Evolutionary conservation across 2,329 filamentous ascomycete species (phyloP).

Genomic region (Ophiocordyceps camponoti-rufipedis): DNA sequence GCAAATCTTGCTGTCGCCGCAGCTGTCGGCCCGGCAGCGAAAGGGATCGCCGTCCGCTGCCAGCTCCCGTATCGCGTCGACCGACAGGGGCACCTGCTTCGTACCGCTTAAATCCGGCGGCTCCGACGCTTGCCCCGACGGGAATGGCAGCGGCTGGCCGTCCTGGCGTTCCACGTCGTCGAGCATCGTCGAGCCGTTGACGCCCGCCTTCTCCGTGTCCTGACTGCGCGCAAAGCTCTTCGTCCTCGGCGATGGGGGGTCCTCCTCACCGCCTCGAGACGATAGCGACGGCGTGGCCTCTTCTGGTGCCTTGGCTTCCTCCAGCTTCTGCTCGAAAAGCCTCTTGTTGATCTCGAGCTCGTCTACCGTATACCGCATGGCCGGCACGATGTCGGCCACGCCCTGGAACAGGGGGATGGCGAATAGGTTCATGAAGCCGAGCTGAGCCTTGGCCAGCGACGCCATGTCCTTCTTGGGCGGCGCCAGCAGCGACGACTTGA

Average conservation of each 20-base stretch:
- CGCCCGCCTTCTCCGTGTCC: slow-evolving; percentile 5
- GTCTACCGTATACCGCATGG: slow-evolving; percentile 65
- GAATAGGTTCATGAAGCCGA: slow-evolving; percentile 94
- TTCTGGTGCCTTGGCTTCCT: slow-evolving; percentile 37
- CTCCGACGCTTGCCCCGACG: neutral
- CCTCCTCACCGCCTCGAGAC: slow-evolving; percentile 19
- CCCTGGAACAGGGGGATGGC: slow-evolving; percentile 82
- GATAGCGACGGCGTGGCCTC: slow-evolving; percentile 6
- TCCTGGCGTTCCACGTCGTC: slow-evolving; percentile 7
- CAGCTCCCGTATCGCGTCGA: slow-evolving; percentile 28
- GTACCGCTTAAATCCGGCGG: neutral
- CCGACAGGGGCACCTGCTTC: slow-evolving; percentile 18
- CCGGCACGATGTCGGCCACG: slow-evolving; percentile 69
- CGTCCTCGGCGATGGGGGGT: slow-evolving; percentile 25
- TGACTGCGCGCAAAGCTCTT: slow-evolving; percentile 19
- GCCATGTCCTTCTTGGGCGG: slow-evolving; percentile 68
- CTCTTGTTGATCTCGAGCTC: slow-evolving; percentile 64
- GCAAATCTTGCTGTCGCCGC: slow-evolving; percentile 13
- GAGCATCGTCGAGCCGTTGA: slow-evolving; percentile 7
- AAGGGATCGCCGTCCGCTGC: slow-evolving; percentile 29
- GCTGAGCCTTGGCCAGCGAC: slow-evolving; percentile 72
- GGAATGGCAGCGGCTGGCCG: slow-evolving; percentile 8
- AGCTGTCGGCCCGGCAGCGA: slow-evolving; percentile 14
- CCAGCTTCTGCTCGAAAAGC: slow-evolving; percentile 52
- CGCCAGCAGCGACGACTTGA: slow-evolving; percentile 74